Conservation (phyloP, 495 filamentous ascomycete genomes). For the Pyrenula aspistea region DNA sequence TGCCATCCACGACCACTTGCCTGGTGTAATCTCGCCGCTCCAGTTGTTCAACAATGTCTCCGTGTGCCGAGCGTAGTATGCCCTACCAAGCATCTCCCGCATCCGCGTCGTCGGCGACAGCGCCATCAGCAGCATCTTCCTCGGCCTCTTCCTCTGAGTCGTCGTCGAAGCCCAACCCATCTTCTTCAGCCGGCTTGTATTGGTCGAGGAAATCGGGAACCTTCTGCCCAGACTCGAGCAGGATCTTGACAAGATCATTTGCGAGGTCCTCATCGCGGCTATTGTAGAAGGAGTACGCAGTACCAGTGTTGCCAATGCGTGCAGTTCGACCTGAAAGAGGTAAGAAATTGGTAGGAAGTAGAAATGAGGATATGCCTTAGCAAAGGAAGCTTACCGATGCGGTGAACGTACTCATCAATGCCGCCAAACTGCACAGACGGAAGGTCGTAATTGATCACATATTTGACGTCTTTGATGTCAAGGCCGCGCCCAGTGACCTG, state of each 20-base stretch:
- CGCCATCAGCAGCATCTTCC: conserved; percentile 21
- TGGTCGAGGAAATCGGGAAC: conserved; percentile 72
- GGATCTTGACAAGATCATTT: conserved; percentile 56
- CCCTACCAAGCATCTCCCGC: conserved; percentile 11
- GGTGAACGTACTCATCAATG: conserved; percentile 87
- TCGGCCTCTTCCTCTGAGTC: conserved; percentile 43
- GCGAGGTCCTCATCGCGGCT: conserved; percentile 56
- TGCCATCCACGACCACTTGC: neutral
- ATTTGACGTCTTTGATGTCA: conserved; percentile 74
- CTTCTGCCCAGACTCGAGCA: conserved; percentile 64
- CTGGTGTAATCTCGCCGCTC: neutral
- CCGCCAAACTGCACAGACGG: conserved; percentile 61
- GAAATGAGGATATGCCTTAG: conserved; percentile 27
- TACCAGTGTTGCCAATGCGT: conserved; percentile 77
- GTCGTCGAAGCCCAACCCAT: conserved; percentile 44
- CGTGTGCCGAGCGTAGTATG: neutral
- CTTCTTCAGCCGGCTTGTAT: conserved; percentile 37
- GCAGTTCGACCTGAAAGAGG: conserved; percentile 69
- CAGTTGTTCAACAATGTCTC: neutral
- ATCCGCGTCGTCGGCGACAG: conserved; percentile 7
- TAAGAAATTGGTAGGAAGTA: too few relatives aligned
- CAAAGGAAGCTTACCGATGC: too few relatives aligned
- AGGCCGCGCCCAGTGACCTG: conserved; percentile 81
- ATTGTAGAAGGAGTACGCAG: conserved; percentile 84
- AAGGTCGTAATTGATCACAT: conserved; percentile 89